These are phyloP conservation scores for Gossypium raimondii DNA, from an alignment of 345 rosid species.

Conservation along the genomic window DNA sequence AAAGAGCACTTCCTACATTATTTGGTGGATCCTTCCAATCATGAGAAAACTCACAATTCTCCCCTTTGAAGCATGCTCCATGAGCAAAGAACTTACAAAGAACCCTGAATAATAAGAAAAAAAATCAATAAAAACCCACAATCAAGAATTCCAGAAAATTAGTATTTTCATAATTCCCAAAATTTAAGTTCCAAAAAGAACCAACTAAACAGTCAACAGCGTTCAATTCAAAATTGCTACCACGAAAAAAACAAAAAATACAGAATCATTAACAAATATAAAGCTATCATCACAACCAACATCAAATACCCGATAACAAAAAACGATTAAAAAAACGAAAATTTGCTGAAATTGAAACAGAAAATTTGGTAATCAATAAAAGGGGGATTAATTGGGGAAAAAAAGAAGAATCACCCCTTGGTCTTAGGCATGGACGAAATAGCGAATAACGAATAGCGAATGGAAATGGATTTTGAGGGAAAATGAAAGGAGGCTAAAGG, in stretches of 20 bases:
- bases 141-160: not conserved
- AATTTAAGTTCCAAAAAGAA: not conserved
- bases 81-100: conserved; percentile 50
- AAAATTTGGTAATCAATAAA: not conserved
- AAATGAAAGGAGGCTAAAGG: not conserved
- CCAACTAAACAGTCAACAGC: conserved; percentile 33
- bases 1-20: conserved; percentile 41
- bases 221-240: not conserved
- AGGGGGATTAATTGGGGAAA: not conserved
- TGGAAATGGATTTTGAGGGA: not conserved
- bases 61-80: conserved; percentile 95
- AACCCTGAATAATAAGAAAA: conserved; percentile 21
- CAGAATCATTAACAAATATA: not conserved
- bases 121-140: not conserved
- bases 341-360: not conserved
- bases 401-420: not conserved
- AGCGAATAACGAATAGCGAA: not conserved
- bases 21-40: conserved; percentile 61
- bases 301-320: not conserved
- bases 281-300: not conserved
- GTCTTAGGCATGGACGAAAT: conserved; percentile 4
- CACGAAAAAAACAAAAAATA: not conserved
- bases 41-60: conserved; percentile 87
- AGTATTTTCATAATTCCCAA: not conserved
- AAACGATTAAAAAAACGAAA: not conserved